A percentile compares a stretch with the other conserved stretches of the same genome.
Conservation (phyloP, 2,329 filamentous ascomycete species). For the Conoideocrella luteorostrata region DNA sequence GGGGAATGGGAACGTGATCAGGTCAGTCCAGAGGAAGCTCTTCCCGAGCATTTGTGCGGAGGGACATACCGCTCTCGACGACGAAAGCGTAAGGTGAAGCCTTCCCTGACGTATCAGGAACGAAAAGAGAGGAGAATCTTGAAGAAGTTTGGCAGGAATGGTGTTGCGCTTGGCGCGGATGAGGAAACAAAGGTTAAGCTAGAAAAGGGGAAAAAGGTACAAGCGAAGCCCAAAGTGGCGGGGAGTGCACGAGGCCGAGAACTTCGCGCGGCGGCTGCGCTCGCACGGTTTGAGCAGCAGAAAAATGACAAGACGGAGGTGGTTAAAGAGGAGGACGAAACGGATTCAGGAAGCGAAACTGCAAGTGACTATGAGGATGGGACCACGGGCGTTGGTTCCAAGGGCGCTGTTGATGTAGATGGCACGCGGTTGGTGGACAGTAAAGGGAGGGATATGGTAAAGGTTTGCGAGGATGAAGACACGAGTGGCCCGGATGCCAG, state of each 20-base stretch:
- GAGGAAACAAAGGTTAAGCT: conserved; percentile 58
- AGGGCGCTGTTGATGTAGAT: conserved; percentile 57
- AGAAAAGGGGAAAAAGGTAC: conserved; percentile 57
- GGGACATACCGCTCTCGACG: conserved; percentile 64
- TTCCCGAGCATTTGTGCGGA: conserved; percentile 71
- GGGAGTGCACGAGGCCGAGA: conserved; percentile 69
- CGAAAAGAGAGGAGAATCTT: conserved; percentile 64
- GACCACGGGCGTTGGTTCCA: conserved; percentile 32
- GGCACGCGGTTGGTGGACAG: conserved; percentile 59
- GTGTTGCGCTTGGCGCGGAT: conserved; percentile 63
- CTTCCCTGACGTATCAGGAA: conserved; percentile 60
- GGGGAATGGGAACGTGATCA: conserved; percentile 53
- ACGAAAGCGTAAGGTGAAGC: conserved; percentile 48
- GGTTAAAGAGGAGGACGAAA: conserved; percentile 18
- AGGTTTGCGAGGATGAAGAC: conserved; percentile 66
- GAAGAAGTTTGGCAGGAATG: conserved; percentile 71
- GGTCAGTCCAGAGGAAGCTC: conserved; percentile 44
- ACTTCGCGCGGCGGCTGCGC: conserved; percentile 66
- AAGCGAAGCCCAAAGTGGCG: conserved; percentile 66
- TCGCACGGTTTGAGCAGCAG: conserved; percentile 62
- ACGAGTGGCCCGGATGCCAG: conserved; percentile 37
- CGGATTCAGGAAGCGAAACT: conserved; percentile 39
- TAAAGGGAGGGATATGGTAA: conserved; percentile 62
- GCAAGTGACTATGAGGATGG: conserved; percentile 38
- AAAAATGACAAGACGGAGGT: conserved; percentile 43